Percentiles rank a stretch among this genome's conserved stretches.
Conservation (phyloP, 2,329 filamentous ascomycete genomes). For the Lachnellula arida region DNA sequence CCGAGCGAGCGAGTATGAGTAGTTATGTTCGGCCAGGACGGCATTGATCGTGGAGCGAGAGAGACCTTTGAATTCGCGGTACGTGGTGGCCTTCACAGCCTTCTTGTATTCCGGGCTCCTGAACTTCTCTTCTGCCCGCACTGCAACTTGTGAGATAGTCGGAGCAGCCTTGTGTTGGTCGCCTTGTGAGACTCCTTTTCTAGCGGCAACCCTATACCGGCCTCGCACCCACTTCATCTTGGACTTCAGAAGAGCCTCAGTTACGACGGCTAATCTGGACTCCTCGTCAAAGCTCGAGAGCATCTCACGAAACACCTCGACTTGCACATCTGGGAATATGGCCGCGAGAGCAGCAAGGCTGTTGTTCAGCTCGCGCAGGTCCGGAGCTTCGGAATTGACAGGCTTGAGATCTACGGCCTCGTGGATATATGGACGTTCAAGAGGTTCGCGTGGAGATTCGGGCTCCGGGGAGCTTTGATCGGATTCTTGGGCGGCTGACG, state of each 20-base stretch:
- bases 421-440: slow-evolving; percentile 43
- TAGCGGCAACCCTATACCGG: slow-evolving; percentile 48
- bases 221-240: slow-evolving; percentile 66
- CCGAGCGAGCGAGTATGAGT: slow-evolving; percentile 69
- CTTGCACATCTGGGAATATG: slow-evolving; percentile 75
- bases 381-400: slow-evolving; percentile 47
- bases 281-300: slow-evolving; percentile 69
- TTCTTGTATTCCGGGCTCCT: slow-evolving; percentile 62
- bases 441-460: slow-evolving; percentile 4
- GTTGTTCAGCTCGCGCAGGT: slow-evolving; percentile 65
- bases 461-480: slow-evolving; percentile 29
- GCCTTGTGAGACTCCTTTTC: slow-evolving; percentile 31
- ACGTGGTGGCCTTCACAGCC: slow-evolving; percentile 63
- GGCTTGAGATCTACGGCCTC: slow-evolving; percentile 51
- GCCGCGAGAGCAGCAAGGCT: slow-evolving; percentile 63
- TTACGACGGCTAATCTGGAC: slow-evolving; percentile 71
- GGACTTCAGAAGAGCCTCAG: slow-evolving; percentile 71
- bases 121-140: slow-evolving; percentile 62
- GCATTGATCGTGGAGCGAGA: slow-evolving; percentile 70
- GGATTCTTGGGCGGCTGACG: slow-evolving; percentile 29
- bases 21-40: slow-evolving; percentile 75
- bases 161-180: slow-evolving; percentile 15
- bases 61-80: slow-evolving; percentile 71
- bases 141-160: slow-evolving; percentile 20
- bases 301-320: slow-evolving; percentile 80